Evolutionary conservation across 176 grass and related monocot species (phyloP), one percentile per base, ranked within the genome.

Genomic region (Triticum dicoccoides): DNA sequence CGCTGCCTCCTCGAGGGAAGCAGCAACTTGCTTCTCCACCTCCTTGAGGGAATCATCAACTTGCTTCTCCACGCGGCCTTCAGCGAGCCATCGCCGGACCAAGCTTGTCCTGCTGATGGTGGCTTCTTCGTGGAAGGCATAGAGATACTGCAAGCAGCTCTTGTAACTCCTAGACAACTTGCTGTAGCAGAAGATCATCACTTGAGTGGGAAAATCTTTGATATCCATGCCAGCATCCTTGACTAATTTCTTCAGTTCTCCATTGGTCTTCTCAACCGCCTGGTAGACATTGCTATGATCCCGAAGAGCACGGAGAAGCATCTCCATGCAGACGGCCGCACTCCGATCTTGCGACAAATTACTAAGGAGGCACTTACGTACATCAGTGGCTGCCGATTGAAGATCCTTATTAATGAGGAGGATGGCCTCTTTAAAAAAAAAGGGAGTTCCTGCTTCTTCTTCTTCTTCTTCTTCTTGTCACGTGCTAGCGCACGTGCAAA

Each of bases 71-170:
- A 58, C 21, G 0, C 37, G 80, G 0, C 47, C 30, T 25, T 83
- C 66, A 1, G 80, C 80, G 11, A 37, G 27, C 72, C 83, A 85
- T 45, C 83, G 47, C 49, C 79, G 45, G 15, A 83, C 52, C 17
- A 88, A 15, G 44, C 47, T 82, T 6, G 79, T 88, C 54, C 58
- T 88, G 9, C 77, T 83, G 21, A 88, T 88, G 2, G 11, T 0
- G 0, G 14, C 11, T 32, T 80, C 49, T 1, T 68, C 14, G 0
- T 4, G 37, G 45, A 88, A 80, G 2, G 30, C 42, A 29, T 37
- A 44, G 2, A 88, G 69, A 51, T 88, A 79, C 47, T 51, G 64
- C 37, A 74, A 65, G 73, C 86, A 88, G 37, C 27, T 65, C 82
- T 80, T 58, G 13, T 64, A 21, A 0, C 11, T 4, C 14, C 3